Percentiles rank a stretch among this genome's conserved stretches.
These are phyloP conservation scores for Apiospora sp. DNA, from an alignment of 2,329 filamentous ascomycete species.

Conservation along the genomic window DNA sequence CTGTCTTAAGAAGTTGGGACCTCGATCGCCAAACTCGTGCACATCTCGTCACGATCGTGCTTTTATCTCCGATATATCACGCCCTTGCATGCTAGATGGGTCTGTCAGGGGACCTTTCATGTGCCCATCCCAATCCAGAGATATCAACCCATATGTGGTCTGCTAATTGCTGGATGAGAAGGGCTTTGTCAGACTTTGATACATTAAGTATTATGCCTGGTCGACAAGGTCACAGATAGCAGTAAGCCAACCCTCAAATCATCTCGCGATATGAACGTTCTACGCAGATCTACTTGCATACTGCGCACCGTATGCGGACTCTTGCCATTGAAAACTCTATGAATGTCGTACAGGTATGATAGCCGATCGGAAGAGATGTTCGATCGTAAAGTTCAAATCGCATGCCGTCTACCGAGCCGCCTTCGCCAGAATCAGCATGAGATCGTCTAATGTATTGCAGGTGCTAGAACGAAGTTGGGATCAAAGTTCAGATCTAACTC, in stretches of 20 bases:
- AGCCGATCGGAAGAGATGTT: neutral
- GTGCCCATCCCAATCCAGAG: neutral
- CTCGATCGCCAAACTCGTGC: conserved; percentile 10
- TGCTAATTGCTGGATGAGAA: neutral
- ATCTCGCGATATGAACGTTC: neutral
- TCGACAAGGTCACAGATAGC: neutral
- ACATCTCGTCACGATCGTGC: conserved; percentile 10
- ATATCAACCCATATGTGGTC: neutral
- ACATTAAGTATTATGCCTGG: neutral
- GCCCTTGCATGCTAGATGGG: neutral
- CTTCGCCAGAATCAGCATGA: neutral
- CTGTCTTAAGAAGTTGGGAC: neutral
- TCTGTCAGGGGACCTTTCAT: neutral
- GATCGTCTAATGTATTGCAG: neutral
- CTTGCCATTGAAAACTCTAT: neutral
- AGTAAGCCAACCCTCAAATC: neutral
- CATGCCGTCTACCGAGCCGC: neutral
- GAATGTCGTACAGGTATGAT: neutral
- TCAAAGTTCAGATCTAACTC: neutral
- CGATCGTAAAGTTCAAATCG: conserved; percentile 10
- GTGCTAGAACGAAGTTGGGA: neutral
- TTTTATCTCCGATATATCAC: neutral
- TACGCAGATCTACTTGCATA: neutral
- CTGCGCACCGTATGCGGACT: neutral
- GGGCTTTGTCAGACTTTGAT: neutral